A percentile compares a stretch with the other conserved stretches of the same genome.
phyloP scores from a whole-genome alignment of 176 grass and related monocot genomes.

The Musa itinerans region DNA sequence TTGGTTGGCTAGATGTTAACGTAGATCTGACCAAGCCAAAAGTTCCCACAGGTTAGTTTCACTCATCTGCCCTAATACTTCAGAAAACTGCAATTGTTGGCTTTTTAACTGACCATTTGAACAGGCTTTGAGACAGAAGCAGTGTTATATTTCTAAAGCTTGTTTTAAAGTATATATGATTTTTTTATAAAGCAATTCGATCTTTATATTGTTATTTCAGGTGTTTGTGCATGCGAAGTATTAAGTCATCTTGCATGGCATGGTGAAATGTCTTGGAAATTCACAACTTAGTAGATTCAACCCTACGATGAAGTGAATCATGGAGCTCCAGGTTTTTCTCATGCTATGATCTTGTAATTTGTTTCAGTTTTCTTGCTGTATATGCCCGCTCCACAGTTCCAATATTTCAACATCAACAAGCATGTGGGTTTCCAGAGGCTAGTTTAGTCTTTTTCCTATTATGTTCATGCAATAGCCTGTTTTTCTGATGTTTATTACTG shows the following conservation, averaged over 20 bases:
- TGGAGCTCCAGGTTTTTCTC: background rate
- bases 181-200: background rate
- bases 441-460: too few species aligned
- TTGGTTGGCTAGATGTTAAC: too few species aligned
- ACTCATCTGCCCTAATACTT: too few species aligned
- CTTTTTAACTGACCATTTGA: too few species aligned
- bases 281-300: background rate
- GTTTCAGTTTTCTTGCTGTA: background rate
- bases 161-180: background rate
- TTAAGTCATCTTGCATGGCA: background rate
- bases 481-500: too few species aligned
- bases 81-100: too few species aligned
- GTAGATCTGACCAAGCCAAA: too few species aligned
- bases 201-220: background rate
- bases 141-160: background rate
- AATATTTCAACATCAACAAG: background rate
- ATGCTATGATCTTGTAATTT: background rate
- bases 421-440: background rate
- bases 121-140: too few species aligned
- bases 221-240: background rate
- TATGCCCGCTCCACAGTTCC: background rate
- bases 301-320: background rate
- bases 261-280: background rate
- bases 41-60: too few species aligned
- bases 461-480: too few species aligned